Conservation (phyloP, 805 yeast genomes). For the Ogataea zsoltii region DNA sequence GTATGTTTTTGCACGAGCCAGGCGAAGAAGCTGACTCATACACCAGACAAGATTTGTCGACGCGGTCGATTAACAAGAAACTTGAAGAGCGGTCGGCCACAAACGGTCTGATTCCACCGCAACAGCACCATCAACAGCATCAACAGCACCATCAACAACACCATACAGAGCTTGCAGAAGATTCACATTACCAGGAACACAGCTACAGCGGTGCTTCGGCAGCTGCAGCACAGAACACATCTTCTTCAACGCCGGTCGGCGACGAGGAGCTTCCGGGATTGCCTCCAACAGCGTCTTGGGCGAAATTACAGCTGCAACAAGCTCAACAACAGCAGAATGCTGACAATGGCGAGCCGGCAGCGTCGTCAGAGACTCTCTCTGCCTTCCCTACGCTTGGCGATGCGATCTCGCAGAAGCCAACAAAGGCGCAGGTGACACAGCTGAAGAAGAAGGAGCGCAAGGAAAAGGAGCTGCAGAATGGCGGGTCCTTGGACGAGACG, state of each 20-base stretch:
- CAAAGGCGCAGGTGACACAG: slow-evolving; percentile 17
- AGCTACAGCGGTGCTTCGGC: not conserved
- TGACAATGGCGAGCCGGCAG: slow-evolving; percentile 8
- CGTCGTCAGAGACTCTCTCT: slow-evolving; percentile 14
- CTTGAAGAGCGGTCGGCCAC: slow-evolving; percentile 36
- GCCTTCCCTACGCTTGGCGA: slow-evolving; percentile 36
- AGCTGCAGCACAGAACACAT: slow-evolving; percentile 5
- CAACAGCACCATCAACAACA: no score
- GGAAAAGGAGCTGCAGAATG: slow-evolving; percentile 24
- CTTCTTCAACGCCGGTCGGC: slow-evolving; percentile 6
- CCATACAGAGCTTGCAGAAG: no score
- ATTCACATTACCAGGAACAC: not conserved
- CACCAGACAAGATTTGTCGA: slow-evolving; percentile 83
- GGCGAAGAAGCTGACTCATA: slow-evolving; percentile 99
- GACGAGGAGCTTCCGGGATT: slow-evolving; percentile 38
- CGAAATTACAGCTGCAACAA: slow-evolving; percentile 24
- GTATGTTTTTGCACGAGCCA: slow-evolving; percentile 99
- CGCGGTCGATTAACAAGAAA: slow-evolving; percentile 68
- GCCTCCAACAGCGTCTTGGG: slow-evolving; percentile 78
- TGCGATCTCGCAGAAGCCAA: slow-evolving; percentile 19
- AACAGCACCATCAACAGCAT: slow-evolving; percentile 16
- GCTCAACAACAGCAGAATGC: slow-evolving; percentile 27
- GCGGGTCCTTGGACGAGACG: slow-evolving; percentile 24
- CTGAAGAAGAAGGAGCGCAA: slow-evolving; percentile 32
- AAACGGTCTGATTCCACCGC: slow-evolving; percentile 36